Evolutionary conservation across 2,329 filamentous ascomycete genomes (phyloP).

Genomic region (Cyphellophora attinorum): DNA sequence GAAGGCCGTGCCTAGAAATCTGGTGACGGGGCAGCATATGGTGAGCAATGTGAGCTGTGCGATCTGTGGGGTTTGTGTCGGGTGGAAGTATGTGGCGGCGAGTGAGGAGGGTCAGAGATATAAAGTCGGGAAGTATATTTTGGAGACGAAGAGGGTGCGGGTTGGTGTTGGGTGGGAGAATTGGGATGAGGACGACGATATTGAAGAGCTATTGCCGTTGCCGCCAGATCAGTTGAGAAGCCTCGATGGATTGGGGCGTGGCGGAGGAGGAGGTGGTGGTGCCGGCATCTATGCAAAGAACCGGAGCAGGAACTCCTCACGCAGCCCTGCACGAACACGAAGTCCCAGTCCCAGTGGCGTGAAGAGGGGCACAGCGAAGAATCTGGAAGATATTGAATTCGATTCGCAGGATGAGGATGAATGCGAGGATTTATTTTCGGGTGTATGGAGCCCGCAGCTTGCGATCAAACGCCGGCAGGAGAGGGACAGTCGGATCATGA

Average conservation of each 20-base stretch:
- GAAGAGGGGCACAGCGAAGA: constrained; percentile 3
- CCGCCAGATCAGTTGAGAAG: constrained; percentile 11
- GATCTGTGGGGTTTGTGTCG: constrained; percentile 46
- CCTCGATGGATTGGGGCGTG: constrained; percentile 4
- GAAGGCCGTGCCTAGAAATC: constrained; percentile 46
- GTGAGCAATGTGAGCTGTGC: constrained; percentile 51
- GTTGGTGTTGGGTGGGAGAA: constrained; percentile 44
- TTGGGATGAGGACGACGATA: constrained; percentile 8
- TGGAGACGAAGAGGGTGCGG: constrained; percentile 50
- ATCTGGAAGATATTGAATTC: constrained; percentile 41
- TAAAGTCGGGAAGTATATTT: constrained; percentile 58
- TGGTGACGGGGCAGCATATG: constrained; percentile 55
- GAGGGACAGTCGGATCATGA: constrained; percentile 12
- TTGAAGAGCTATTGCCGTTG: constrained; percentile 11
- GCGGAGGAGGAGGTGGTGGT: constrained; percentile 2
- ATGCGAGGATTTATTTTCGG: constrained; percentile 55
- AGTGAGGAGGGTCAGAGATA: constrained; percentile 53
- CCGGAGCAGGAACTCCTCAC: not conserved
- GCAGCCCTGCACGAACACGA: not conserved
- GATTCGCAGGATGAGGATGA: constrained; percentile 59
- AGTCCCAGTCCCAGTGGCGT: not conserved
- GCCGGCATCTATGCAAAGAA: not conserved
- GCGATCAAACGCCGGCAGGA: constrained; percentile 36
- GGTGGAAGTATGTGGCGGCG: constrained; percentile 57
- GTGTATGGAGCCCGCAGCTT: constrained; percentile 49